These are phyloP conservation scores for Fusarium poae DNA, from an alignment of 2,329 filamentous ascomycete genomes.

Conservation along the genomic window DNA sequence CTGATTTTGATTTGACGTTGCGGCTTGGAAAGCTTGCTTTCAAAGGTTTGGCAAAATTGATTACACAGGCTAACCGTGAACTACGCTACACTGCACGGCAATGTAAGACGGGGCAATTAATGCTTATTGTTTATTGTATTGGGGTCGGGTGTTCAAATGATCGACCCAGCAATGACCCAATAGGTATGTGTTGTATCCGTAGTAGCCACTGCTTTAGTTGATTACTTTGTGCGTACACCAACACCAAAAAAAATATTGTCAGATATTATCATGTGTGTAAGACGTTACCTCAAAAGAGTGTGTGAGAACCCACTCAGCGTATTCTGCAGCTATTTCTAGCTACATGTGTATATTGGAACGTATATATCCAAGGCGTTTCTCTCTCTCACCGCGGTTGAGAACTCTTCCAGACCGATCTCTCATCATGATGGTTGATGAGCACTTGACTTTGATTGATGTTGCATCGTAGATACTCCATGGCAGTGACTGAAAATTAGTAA, in stretches of 20 bases:
- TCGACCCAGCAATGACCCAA: neutral
- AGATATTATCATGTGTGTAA: constrained; percentile 28
- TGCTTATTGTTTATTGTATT: constrained; percentile 25
- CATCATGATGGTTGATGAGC: constrained; percentile 19
- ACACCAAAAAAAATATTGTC: constrained; percentile 12
- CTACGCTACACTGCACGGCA: constrained; percentile 4
- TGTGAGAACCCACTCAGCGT: constrained; percentile 7
- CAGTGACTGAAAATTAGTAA: neutral
- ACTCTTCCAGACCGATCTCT: constrained; percentile 11
- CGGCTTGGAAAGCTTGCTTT: constrained; percentile 18
- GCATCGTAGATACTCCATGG: constrained; percentile 14
- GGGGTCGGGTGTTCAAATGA: constrained; percentile 11
- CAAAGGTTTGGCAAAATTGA: constrained; percentile 9
- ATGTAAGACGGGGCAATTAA: constrained; percentile 29
- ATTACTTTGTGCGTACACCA: constrained; percentile 12
- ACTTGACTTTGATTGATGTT: constrained; percentile 2
- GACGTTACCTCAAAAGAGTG: constrained; percentile 15
- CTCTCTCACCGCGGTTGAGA: neutral
- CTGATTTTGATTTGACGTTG: constrained; percentile 5
- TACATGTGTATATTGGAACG: neutral
- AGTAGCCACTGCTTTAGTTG: neutral
- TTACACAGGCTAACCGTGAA: neutral
- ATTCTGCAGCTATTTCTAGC: constrained; percentile 6
- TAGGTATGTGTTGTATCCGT: neutral
- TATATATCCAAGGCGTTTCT: neutral